Conservation (phyloP, 2,329 filamentous ascomycete genomes). For the Orbilia quercus region DNA sequence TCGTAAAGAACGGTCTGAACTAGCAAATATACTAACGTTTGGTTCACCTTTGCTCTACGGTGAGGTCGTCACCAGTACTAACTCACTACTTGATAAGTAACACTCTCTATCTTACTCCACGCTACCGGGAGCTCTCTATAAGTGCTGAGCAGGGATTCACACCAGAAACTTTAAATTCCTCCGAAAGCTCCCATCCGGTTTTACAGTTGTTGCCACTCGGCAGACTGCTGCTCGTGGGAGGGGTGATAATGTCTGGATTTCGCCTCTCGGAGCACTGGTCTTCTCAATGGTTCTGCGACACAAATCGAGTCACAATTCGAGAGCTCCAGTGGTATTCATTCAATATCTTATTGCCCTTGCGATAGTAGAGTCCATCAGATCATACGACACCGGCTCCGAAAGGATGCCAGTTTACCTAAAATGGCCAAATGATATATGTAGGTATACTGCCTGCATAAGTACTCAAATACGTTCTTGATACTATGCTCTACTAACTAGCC, state of each 20-base stretch:
- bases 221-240: conserved; percentile 89
- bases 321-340: conserved; percentile 88
- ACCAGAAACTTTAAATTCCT: conserved; percentile 80
- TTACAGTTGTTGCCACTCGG: conserved; percentile 85
- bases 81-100: conserved; percentile 89
- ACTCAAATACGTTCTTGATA: no score
- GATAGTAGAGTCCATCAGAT: conserved; percentile 82
- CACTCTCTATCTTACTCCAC: neutral
- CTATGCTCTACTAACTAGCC: no score
- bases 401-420: conserved; percentile 85
- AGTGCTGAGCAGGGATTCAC: neutral
- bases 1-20: conserved; percentile 64
- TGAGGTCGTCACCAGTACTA: conserved; percentile 92
- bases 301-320: conserved; percentile 74
- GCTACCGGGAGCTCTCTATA: conserved; percentile 30
- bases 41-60: conserved; percentile 84
- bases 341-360: conserved; percentile 93
- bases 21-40: conserved; percentile 67
- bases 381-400: conserved; percentile 80
- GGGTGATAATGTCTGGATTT: conserved; percentile 93
- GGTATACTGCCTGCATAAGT: no score
- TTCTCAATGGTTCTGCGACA: conserved; percentile 91
- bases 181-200: conserved; percentile 80
- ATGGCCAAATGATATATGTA: conserved; percentile 98
- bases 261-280: conserved; percentile 84